phyloP scores from a whole-genome alignment of 495 filamentous ascomycete genomes.

The Daldinia decipiens region DNA sequence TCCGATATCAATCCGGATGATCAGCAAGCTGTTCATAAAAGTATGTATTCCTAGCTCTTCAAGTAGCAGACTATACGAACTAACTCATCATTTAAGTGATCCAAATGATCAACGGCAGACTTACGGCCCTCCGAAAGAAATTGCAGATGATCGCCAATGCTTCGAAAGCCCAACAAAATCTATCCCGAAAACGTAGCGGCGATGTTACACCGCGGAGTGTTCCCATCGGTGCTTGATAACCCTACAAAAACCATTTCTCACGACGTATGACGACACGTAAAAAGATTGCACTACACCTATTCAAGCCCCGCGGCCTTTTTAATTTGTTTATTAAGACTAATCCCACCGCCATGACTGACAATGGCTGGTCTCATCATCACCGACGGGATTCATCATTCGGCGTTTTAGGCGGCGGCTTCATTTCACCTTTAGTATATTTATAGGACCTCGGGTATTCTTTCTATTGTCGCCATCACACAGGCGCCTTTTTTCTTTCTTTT shows the following conservation, averaged over 20 bases:
- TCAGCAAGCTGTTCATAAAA: conserved; percentile 74
- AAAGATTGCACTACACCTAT: conserved; percentile 48
- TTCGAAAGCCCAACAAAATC: conserved; percentile 49
- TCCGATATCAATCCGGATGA: conserved; percentile 75
- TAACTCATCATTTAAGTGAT: conserved; percentile 53
- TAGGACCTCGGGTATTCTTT: conserved; percentile 33
- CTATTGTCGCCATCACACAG: conserved; percentile 22
- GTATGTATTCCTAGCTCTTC: conserved; percentile 52
- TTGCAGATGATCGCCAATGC: conserved; percentile 56
- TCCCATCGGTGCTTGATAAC: conserved; percentile 49
- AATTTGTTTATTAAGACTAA: conserved; percentile 38
- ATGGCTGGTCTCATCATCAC: conserved; percentile 20
- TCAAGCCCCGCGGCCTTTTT: conserved; percentile 47
- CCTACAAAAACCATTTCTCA: conserved; percentile 35
- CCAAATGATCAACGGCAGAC: conserved; percentile 55
- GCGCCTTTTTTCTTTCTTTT: conserved; percentile 15
- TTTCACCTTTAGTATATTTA: conserved; percentile 31
- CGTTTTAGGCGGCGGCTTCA: conserved; percentile 34
- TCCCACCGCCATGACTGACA: conserved; percentile 11
- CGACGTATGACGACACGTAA: conserved; percentile 50
- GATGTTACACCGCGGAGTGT: conserved; percentile 57
- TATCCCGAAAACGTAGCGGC: conserved; percentile 57
- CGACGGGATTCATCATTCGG: conserved; percentile 40
- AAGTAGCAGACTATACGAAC: neutral
- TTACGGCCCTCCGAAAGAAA: conserved; percentile 56